Base-by-base conservation (phyloP, 768 basidiomycete species). In the Russula lepida region DNA sequence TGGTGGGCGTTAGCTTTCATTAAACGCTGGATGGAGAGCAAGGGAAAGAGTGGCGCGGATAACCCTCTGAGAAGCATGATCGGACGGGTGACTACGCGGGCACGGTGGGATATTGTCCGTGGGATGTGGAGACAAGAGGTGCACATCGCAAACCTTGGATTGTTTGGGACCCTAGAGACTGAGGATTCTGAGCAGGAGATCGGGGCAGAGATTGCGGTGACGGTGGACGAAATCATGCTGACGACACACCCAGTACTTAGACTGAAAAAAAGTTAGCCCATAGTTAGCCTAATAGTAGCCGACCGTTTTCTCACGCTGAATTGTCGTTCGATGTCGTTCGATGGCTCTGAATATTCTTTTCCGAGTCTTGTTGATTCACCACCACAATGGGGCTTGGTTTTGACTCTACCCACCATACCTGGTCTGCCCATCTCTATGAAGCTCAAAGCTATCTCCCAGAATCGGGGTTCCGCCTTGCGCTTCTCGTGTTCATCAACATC, bases 401-500 rank as follows among this genome's bases (percentile, higher is more conserved):
- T 67, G 68, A 69, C 65, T 62, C 65, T 13, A 70, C 62, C 52
- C 35, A 59, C 41, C 71, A 72, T 55, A 66, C 69, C 49, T 70
- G 68, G 68, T 63, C 69, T 28, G 70, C 68, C 55, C 69, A 66
- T 59, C 63, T 74, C 43, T 62, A 58, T 54, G 70, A 71, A 43
- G 64, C 66, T 19, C 64, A 64, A 33, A 62, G 49, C 9, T 58
- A 56, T 51, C 55, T 73, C n/a, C 68, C 69, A 51, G 48, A 66
- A 27, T 68, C 72, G 4, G 60, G 64, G 2, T 49, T 62, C 11
- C 69, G 69, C 33, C 56, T 73, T 30, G 60, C 67, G 67, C 80
- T 75, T 65, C 78, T 73, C 67, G 65, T 69, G 4, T 49, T 91
- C 52, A 68, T 94, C 46, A 90, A 85, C 64, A 73, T 84, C 15